Conservation (phyloP, 331 rosid genomes). For the Spiraea crenata region DNA sequence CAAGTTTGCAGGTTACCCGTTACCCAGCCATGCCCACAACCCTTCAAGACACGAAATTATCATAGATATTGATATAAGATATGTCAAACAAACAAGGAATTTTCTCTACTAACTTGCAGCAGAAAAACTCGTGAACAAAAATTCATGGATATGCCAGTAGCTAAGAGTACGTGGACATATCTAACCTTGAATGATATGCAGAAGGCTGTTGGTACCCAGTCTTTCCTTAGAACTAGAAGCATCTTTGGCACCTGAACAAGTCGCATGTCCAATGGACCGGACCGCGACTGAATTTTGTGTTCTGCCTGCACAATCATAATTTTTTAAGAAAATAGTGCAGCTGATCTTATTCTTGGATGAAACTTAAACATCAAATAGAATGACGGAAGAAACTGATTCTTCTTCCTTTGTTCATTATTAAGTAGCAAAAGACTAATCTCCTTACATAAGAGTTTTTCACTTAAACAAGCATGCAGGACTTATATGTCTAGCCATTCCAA, state of each 20-base stretch:
- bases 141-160: background rate
- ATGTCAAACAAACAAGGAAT: background rate
- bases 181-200: conserved; percentile 89
- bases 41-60: background rate
- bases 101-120: background rate
- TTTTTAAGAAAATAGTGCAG: background rate
- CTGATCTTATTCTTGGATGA: background rate
- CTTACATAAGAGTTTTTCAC: background rate
- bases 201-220: conserved; percentile 81
- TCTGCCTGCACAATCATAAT: conserved; percentile 52
- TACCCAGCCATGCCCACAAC: background rate
- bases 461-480: background rate
- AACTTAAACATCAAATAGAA: background rate
- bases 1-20: background rate
- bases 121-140: background rate
- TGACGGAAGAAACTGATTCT: background rate
- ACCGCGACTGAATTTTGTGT: conserved; percentile 91
- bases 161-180: background rate
- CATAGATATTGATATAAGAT: background rate
- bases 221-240: conserved; percentile 61
- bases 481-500: background rate
- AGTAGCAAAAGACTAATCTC: background rate
- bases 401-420: background rate
- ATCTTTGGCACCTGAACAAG: conserved; percentile 92
- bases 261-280: conserved; percentile 76